Conservation (phyloP, 2,329 filamentous ascomycete species). For the Calonectria leucothoes region DNA sequence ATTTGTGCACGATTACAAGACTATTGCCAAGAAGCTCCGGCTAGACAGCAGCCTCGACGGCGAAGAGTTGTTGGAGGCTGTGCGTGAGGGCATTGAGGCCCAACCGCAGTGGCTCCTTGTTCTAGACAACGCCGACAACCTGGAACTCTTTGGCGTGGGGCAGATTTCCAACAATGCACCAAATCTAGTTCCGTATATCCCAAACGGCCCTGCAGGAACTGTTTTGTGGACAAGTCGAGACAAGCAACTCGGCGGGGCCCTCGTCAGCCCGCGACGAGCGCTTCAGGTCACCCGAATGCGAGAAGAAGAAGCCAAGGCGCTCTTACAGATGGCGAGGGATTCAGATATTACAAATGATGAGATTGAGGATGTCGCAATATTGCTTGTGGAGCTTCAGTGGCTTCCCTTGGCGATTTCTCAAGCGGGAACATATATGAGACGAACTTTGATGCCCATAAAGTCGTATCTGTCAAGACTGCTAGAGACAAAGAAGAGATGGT, state of each 20-base stretch:
- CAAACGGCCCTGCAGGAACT: constrained; percentile 29
- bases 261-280: constrained; percentile 37
- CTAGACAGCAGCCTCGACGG: constrained; percentile 36
- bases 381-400: constrained; percentile 40
- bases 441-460: constrained; percentile 35
- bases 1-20: constrained; percentile 44
- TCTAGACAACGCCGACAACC: constrained; percentile 22
- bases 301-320: constrained; percentile 25
- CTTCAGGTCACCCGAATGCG: constrained; percentile 42
- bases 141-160: constrained; percentile 13
- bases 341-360: neutral
- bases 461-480: constrained; percentile 43
- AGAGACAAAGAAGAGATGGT: constrained; percentile 37
- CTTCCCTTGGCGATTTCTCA: constrained; percentile 48
- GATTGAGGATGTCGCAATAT: constrained; percentile 2
- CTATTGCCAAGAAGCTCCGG: constrained; percentile 41
- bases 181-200: neutral
- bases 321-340: constrained; percentile 4
- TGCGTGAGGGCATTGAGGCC: constrained; percentile 10
- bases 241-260: constrained; percentile 36
- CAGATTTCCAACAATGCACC: neutral
- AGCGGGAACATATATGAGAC: constrained; percentile 45
- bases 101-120: constrained; percentile 15
- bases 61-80: constrained; percentile 24
- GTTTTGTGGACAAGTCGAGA: constrained; percentile 49